Evolutionary conservation across 371 early-diverging fungal genomes (phyloP).

Genomic region (Zancudomyces culisetae): DNA sequence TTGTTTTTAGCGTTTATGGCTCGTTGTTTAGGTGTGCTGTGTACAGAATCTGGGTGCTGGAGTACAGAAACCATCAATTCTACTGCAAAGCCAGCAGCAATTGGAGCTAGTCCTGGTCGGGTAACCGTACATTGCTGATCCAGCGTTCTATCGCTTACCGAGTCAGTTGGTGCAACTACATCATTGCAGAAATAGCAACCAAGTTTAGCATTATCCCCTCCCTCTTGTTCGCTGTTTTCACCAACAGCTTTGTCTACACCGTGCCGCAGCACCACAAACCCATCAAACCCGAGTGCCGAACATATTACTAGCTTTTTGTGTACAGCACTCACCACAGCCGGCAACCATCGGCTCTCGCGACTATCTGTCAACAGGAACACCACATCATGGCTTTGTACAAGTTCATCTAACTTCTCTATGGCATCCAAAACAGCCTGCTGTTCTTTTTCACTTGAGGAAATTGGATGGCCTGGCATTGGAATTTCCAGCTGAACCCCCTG

Average conservation of each 20-base stretch:
- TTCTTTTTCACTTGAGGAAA: slow-evolving; percentile 23
- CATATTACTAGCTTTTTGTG: slow-evolving; percentile 64
- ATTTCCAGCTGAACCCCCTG: slow-evolving; percentile 49
- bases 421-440: slow-evolving; percentile 29
- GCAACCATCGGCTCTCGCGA: slow-evolving; percentile 89
- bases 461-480: slow-evolving; percentile 89
- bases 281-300: slow-evolving; percentile 89
- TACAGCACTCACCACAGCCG: slow-evolving; percentile 61
- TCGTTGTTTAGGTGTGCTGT: slow-evolving; percentile 6
- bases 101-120: slow-evolving; percentile 76
- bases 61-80: slow-evolving; percentile 74
- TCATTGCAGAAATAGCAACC: slow-evolving; percentile 96
- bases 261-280: slow-evolving; percentile 91
- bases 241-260: slow-evolving; percentile 28
- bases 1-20: background rate
- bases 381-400: slow-evolving; percentile 61
- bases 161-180: slow-evolving; percentile 83
- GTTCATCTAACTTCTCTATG: slow-evolving; percentile 28
- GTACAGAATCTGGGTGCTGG: slow-evolving; percentile 54
- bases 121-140: slow-evolving; percentile 97
- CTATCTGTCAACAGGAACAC: slow-evolving; percentile 83
- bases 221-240: slow-evolving; percentile 5
- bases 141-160: slow-evolving; percentile 76
- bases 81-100: slow-evolving; percentile 69
- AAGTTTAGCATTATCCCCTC: slow-evolving; percentile 13